phyloP scores from a whole-genome alignment of 2,329 filamentous ascomycete genomes.

The Trichoderma aggressivum region DNA sequence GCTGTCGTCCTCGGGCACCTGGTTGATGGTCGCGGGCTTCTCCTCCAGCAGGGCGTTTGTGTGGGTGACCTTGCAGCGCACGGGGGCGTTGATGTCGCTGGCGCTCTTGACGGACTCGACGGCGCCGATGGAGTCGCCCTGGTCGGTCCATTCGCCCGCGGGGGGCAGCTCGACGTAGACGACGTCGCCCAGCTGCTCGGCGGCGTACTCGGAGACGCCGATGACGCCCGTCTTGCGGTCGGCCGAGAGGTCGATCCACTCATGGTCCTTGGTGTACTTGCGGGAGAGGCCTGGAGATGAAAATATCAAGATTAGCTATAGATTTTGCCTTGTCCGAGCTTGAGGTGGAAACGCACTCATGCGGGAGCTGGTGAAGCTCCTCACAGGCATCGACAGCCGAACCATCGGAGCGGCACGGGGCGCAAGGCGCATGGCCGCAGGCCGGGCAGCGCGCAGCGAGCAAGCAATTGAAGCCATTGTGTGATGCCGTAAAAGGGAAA shows the following conservation, averaged over 20 bases:
- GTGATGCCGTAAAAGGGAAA: too few relatives aligned
- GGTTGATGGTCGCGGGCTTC: conserved; percentile 83
- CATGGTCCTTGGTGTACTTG: conserved; percentile 95
- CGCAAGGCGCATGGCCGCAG: conserved; percentile 39
- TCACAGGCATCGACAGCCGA: conserved; percentile 40
- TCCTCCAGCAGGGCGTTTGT: conserved; percentile 75
- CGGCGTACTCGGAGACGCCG: conserved; percentile 89
- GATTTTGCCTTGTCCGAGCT: not conserved
- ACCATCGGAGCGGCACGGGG: conserved; percentile 38
- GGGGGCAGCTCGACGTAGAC: conserved; percentile 94
- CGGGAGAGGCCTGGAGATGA: conserved; percentile 59
- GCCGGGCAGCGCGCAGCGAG: conserved; percentile 49
- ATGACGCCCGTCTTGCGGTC: conserved; percentile 77
- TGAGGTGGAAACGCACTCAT: conserved; percentile 30
- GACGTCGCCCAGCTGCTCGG: conserved; percentile 89
- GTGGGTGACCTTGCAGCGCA: conserved; percentile 71
- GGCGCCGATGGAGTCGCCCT: conserved; percentile 84
- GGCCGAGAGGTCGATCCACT: conserved; percentile 88
- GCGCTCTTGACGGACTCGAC: conserved; percentile 98
- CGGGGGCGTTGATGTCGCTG: conserved; percentile 92
- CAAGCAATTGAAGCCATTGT: conserved; percentile 60
- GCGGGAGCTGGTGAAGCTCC: conserved; percentile 40
- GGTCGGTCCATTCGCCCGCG: conserved; percentile 56
- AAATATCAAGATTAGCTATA: not conserved
- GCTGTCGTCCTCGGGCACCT: conserved; percentile 75